phyloP scores from a whole-genome alignment of 2,329 filamentous ascomycete genomes.

The Fusarium acutatum region DNA sequence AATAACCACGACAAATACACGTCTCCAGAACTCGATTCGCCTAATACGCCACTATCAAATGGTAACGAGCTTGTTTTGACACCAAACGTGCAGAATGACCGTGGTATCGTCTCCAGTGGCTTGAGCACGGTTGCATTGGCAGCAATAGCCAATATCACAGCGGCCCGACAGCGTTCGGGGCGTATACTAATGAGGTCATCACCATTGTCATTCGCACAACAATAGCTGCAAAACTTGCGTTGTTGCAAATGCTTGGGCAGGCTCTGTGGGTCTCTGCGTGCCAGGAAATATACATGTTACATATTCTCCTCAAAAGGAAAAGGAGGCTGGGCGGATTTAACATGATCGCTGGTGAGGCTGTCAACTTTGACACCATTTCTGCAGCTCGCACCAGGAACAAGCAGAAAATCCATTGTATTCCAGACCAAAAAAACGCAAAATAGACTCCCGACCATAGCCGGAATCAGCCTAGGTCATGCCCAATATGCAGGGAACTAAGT shows the following conservation, averaged over 20 bases:
- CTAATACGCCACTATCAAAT: neutral
- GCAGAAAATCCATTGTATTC: slow-evolving; percentile 4
- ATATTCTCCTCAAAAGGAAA: slow-evolving; percentile 10
- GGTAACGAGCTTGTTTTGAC: neutral
- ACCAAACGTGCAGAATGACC: neutral
- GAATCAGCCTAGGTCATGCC: slow-evolving; percentile 26
- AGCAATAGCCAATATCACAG: neutral
- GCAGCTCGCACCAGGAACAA: slow-evolving; percentile 23
- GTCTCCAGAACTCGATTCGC: neutral
- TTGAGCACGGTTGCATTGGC: neutral
- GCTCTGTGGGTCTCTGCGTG: neutral
- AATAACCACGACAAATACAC: neutral
- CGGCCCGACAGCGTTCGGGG: slow-evolving; percentile 18
- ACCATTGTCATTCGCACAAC: neutral
- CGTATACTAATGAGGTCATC: slow-evolving; percentile 25
- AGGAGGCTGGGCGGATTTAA: neutral
- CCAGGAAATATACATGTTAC: neutral
- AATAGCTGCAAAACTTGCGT: neutral
- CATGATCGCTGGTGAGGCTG: neutral
- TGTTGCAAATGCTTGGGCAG: neutral
- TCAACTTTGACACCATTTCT: slow-evolving; percentile 21
- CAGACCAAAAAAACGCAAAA: slow-evolving; percentile 18
- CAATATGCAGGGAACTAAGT: slow-evolving; percentile 37
- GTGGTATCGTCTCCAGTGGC: slow-evolving; percentile 7
- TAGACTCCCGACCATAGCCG: slow-evolving; percentile 22